Base-by-base conservation (phyloP, 129 eudicot genomes). In the Lactuca saligna region DNA sequence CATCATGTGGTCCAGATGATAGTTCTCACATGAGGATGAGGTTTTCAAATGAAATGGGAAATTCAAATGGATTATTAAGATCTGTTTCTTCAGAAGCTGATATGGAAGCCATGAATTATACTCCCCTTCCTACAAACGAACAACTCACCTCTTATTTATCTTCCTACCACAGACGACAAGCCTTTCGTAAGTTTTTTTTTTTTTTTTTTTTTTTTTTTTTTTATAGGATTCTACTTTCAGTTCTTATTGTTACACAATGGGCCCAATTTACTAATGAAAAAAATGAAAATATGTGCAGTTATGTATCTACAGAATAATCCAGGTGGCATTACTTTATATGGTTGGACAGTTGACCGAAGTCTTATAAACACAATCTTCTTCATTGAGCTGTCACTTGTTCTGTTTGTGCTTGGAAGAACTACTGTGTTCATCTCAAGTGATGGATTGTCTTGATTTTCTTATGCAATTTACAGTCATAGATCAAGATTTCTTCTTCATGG, bases 241-340 rank as follows among this genome's bases (percentile, higher is more conserved):
- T n/a, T n/a, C n/a, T n/a, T n/a, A n/a, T n/a, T n/a, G n/a, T n/a
- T n/a, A n/a, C n/a, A n/a, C n/a, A n/a, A n/a, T n/a, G n/a, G n/a
- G n/a, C n/a, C n/a, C n/a, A n/a, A n/a, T n/a, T n/a, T n/a, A n/a
- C n/a, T n/a, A n/a, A n/a, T n/a, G n/a, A n/a, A n/a, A n/a, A n/a
- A n/a, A n/a, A n/a, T 20, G 38, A 34, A 14, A 38, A 17, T 62
- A 41, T 63, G 32, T 63, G 84, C 85, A 90, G 97, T 90, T 66
- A 75, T 85, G 88, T 90, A 90, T 76, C 70, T 90, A 87, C 97
- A 87, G 83, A 72, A 78, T 51, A 90, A 90, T 77, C 97, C 97
- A 11, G 97, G 97, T 13, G 97, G 97, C 59, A 80, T 90, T 67
- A 90, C 97, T 9, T 66, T 90, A 63, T 90, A 82, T 44, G 97